Evolutionary conservation across 352 stramenopile genomes (phyloP), one percentile per base, ranked within the genome.

Genomic region (Globisporangium ultimum): DNA sequence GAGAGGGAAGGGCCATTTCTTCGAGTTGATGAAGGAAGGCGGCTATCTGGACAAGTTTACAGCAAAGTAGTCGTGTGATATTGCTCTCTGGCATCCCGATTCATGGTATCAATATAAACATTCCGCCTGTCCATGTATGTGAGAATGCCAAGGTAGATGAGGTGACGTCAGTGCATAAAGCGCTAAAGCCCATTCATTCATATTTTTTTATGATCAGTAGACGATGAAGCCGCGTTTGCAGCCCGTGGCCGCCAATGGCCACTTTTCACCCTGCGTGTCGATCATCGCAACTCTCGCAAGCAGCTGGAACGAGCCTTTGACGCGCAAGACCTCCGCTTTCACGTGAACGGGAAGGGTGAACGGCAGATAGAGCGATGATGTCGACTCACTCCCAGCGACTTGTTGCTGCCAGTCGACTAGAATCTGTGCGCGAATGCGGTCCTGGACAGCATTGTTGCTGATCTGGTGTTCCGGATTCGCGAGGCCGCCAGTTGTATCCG

Each of bases 221-320:
- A 38, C 22, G 1, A 41, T 58, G 21, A 67, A 74, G 38, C 66
- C 51, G 60, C 11, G 58, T 64, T 8, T 61, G 65, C 18, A 63
- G 68, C 15, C 43, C 22, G 51, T 32, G 4, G 51, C 12, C 55
- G 60, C 41, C 78, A 79, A 48, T 20, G 40, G 51, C 51, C 51
- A 57, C 51, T 46, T 48, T 17, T n/a, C 51, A n/a, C 51, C 51
- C 17, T 36, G 17, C 18, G 28, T n/a, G 20, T 57, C 51, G 72
- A 88, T 42, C 28, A 56, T n/a, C 63, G 80, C 20, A 80, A 57
- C 18, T 15, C 20, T 12, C 6, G 73, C 71, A 9, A 75, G 43
- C n/a, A 86, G 52, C n/a, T 64, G 41, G 48, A 74, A 86, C 14
- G 76, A 76, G 0, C 76, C 76, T 48, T 86, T 86, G 20, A 52